Evolutionary conservation across 768 basidiomycete species (phyloP).

Genomic region (Mycena maculata): DNA sequence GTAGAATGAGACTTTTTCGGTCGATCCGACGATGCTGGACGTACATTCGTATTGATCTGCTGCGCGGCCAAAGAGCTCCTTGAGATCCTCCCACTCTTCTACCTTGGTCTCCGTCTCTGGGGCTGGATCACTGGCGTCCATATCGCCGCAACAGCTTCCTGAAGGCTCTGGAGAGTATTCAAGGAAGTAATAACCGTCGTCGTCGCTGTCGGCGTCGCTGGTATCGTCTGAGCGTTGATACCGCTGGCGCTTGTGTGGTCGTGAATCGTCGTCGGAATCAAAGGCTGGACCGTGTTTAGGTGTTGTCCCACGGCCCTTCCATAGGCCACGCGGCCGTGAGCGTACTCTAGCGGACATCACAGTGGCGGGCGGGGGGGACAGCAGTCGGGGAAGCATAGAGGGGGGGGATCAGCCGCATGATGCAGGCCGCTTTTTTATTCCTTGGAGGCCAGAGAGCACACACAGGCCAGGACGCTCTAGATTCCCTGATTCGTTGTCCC

Average conservation of each 20-base stretch:
- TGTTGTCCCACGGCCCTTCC: slow-evolving; percentile 32
- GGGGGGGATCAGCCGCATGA: no score
- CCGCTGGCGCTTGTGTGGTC: slow-evolving; percentile 23
- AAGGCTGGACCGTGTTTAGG: slow-evolving; percentile 19
- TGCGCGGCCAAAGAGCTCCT: slow-evolving; percentile 69
- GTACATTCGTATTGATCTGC: slow-evolving; percentile 69
- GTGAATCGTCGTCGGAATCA: slow-evolving; percentile 14
- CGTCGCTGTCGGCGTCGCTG: slow-evolving; percentile 28
- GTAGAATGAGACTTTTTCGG: slow-evolving; percentile 6
- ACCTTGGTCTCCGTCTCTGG: slow-evolving; percentile 31
- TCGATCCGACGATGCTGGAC: slow-evolving; percentile 35
- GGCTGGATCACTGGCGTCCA: slow-evolving; percentile 18
- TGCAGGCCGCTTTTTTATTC: no score
- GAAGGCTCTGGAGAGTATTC: slow-evolving; percentile 18
- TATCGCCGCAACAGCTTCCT: background rate
- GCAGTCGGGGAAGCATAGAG: no score
- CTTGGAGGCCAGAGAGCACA: no score
- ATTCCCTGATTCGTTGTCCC: no score
- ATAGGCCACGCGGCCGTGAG: background rate
- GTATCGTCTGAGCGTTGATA: slow-evolving; percentile 30
- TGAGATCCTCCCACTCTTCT: slow-evolving; percentile 76
- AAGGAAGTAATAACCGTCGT: slow-evolving; percentile 26
- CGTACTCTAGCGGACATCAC: no score
- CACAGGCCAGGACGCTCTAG: no score
- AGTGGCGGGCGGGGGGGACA: no score